These are phyloP conservation scores for Suillus subaureus DNA, from an alignment of 768 basidiomycete genomes.

Conservation along the genomic window DNA sequence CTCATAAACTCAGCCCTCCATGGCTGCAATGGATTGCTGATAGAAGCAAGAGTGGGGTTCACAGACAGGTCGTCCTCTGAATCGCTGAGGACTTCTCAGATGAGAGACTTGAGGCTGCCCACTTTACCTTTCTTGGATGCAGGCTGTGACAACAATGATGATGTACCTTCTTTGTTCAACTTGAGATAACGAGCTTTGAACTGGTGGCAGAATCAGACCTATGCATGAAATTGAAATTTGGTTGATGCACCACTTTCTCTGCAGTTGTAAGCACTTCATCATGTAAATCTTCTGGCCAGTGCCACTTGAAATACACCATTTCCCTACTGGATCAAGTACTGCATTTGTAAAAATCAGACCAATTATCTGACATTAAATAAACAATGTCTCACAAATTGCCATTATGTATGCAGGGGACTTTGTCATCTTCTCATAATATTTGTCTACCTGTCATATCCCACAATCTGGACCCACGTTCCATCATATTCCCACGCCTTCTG, in stretches of 20 bases:
- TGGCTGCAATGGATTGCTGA: constrained; percentile 14
- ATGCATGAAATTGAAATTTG: too few relatives aligned
- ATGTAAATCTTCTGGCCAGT: constrained; percentile 27
- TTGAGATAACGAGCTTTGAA: constrained; percentile 17
- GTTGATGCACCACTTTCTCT: constrained; percentile 20
- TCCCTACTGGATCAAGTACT: constrained; percentile 30
- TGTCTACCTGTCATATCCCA: too few relatives aligned
- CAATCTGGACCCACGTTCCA: too few relatives aligned
- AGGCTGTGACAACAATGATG: not conserved
- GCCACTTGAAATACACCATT: constrained; percentile 24
- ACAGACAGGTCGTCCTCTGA: constrained; percentile 12
- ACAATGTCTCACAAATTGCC: not conserved
- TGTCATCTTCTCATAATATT: not conserved
- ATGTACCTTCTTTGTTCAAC: not conserved
- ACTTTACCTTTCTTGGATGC: constrained; percentile 9
- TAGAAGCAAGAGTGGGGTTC: not conserved
- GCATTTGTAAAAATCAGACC: not conserved
- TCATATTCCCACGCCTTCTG: too few relatives aligned
- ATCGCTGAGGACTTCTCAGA: constrained; percentile 10
- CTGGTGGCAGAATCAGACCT: constrained; percentile 9
- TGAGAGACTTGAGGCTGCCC: not conserved
- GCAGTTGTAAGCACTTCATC: constrained; percentile 14
- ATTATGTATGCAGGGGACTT: not conserved
- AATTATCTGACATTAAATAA: not conserved
- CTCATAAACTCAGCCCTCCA: constrained; percentile 23